phyloP scores from a whole-genome alignment of 345 rosid species.

The Eutrema japonicum region DNA sequence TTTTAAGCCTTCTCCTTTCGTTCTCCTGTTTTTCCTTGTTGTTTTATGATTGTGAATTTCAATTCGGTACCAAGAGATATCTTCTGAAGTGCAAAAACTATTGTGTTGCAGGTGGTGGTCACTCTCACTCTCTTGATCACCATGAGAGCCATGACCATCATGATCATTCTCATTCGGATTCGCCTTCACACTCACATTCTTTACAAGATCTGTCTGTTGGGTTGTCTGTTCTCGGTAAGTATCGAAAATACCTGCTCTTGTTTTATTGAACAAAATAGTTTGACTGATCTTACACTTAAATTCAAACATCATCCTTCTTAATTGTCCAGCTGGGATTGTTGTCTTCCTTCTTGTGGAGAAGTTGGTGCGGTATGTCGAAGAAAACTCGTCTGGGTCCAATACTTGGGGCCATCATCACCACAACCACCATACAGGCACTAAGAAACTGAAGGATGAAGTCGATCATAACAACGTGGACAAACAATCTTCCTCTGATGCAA shows the following conservation, averaged over 20 bases:
- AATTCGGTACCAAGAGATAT: not conserved
- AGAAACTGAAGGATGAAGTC: slow-evolving; percentile 60
- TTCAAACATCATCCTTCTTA: slow-evolving; percentile 40
- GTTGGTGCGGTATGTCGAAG: slow-evolving; percentile 88
- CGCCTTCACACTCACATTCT: slow-evolving; percentile 67
- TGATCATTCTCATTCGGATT: slow-evolving; percentile 54
- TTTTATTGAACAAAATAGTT: not conserved
- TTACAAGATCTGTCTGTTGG: slow-evolving; percentile 89
- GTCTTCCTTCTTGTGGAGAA: slow-evolving; percentile 94
- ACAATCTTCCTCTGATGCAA: slow-evolving; percentile 46
- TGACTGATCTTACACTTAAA: slow-evolving; percentile 18
- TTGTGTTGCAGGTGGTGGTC: slow-evolving; percentile 72
- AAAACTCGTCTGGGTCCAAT: slow-evolving; percentile 59
- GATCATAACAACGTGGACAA: slow-evolving; percentile 42
- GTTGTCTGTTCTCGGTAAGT: slow-evolving; percentile 78
- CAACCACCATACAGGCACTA: slow-evolving; percentile 57
- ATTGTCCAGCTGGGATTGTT: slow-evolving; percentile 87
- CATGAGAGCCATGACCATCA: slow-evolving; percentile 55
- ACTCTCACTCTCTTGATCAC: slow-evolving; percentile 73
- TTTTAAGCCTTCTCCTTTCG: not conserved
- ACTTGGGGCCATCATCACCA: slow-evolving; percentile 75
- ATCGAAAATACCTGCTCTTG: not conserved
- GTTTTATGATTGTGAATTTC: not conserved
- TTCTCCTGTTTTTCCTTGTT: not conserved
- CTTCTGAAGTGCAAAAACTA: not conserved